Conservation (phyloP, 1,139 yeast genomes). For the Barnettozyma hawaiiensis region DNA sequence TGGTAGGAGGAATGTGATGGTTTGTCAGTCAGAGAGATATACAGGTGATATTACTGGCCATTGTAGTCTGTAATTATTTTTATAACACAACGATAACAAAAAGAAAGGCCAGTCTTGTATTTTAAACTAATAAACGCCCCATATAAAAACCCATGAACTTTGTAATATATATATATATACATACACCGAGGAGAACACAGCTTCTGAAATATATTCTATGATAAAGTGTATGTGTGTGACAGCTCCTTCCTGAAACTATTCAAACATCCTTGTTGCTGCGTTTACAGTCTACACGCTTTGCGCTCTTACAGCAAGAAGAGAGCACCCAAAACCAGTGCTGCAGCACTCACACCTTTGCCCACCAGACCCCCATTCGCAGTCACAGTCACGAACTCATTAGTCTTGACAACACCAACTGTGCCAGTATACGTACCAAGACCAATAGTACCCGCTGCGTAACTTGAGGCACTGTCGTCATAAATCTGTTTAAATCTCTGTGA, state of each 20-base stretch:
- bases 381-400: slow-evolving; percentile 31
- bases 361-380: slow-evolving; percentile 9
- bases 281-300: too few species aligned
- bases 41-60: not conserved
- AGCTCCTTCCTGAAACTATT: too few species aligned
- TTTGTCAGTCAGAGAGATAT: not conserved
- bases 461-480: slow-evolving; percentile 37
- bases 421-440: slow-evolving; percentile 60
- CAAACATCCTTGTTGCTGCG: too few species aligned
- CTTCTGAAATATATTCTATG: too few species aligned
- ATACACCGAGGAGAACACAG: too few species aligned
- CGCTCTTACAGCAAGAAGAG: not conserved
- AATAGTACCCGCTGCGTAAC: slow-evolving; percentile 38
- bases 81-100: too few species aligned
- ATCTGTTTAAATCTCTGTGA: slow-evolving; percentile 44
- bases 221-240: too few species aligned
- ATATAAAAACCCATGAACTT: too few species aligned
- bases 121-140: too few species aligned
- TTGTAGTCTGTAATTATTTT: not conserved
- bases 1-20: not conserved
- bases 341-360: slow-evolving; percentile 13
- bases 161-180: too few species aligned
- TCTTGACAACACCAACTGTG: slow-evolving; percentile 51
- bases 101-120: too few species aligned
- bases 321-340: not conserved